phyloP scores from a whole-genome alignment of 2,329 filamentous ascomycete species.

The Penicillium thymicola region DNA sequence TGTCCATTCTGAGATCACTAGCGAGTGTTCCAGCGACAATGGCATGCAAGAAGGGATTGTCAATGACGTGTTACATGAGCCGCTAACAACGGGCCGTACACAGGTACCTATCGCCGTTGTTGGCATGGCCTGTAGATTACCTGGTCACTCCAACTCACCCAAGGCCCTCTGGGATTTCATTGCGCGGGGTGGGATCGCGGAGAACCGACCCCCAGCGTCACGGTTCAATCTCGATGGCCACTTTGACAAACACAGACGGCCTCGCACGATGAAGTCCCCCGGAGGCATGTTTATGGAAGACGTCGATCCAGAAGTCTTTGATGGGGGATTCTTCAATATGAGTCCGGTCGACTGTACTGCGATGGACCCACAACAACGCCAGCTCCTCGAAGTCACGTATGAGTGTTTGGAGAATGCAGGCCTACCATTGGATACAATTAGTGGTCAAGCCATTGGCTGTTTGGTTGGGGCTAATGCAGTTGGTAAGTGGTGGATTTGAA shows the following conservation, averaged over 20 bases:
- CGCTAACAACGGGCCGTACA: too few relatives aligned
- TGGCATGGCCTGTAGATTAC: conserved; percentile 10
- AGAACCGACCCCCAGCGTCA: neutral
- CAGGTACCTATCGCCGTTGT: conserved; percentile 12
- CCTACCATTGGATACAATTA: conserved; percentile 2
- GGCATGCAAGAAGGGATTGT: too few relatives aligned
- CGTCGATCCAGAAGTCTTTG: conserved; percentile 21
- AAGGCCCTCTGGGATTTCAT: conserved; percentile 12
- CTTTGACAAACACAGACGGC: conserved; percentile 5
- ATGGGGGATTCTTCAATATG: conserved; percentile 31
- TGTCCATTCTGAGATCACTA: too few relatives aligned
- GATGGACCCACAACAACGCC: conserved; percentile 22
- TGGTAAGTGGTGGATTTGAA: neutral
- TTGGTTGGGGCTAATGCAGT: neutral
- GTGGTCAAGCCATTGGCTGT: neutral
- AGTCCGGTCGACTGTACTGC: conserved; percentile 18
- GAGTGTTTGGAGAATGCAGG: conserved; percentile 24
- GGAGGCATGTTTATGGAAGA: conserved; percentile 24
- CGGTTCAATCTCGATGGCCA: neutral
- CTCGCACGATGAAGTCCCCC: neutral
- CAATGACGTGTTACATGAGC: too few relatives aligned
- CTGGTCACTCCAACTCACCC: conserved; percentile 1
- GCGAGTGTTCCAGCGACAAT: too few relatives aligned
- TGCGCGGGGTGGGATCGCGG: neutral
- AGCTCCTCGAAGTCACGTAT: conserved; percentile 21